These are phyloP conservation scores for Candida sp. DNA, from an alignment of 1,139 yeast species.

Conservation along the genomic window DNA sequence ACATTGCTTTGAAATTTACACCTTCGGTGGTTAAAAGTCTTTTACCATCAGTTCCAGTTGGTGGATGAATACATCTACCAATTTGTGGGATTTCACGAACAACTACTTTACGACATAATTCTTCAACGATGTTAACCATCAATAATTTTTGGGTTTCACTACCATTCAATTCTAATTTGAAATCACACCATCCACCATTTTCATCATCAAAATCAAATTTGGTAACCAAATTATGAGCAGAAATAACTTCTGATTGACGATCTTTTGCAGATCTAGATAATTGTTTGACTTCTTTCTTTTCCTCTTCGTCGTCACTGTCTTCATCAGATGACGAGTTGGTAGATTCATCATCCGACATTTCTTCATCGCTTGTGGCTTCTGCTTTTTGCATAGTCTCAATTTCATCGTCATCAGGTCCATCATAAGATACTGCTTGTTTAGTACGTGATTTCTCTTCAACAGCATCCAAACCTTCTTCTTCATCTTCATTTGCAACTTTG, in stretches of 20 bases:
- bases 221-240: slow-evolving; percentile 68
- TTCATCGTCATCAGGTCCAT: slow-evolving; percentile 93
- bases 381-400: slow-evolving; percentile 83
- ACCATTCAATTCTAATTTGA: slow-evolving; percentile 79
- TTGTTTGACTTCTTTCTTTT: slow-evolving; percentile 20
- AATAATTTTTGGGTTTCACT: slow-evolving; percentile 81
- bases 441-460: slow-evolving; percentile 46
- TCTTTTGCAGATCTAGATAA: slow-evolving; percentile 66
- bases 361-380: slow-evolving; percentile 70
- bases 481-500: slow-evolving; percentile 36
- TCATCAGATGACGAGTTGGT: slow-evolving; percentile 23
- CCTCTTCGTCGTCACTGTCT: slow-evolving; percentile 15
- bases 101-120: slow-evolving; percentile 83
- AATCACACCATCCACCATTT: slow-evolving; percentile 89
- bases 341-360: slow-evolving; percentile 37
- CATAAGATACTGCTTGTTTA: slow-evolving; percentile 89
- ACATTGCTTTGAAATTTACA: slow-evolving; percentile 95
- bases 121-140: slow-evolving; percentile 97
- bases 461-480: slow-evolving; percentile 41
- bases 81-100: slow-evolving; percentile 90
- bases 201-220: slow-evolving; percentile 88
- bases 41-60: slow-evolving; percentile 52
- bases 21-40: slow-evolving; percentile 94
- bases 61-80: slow-evolving; percentile 91
- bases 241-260: slow-evolving; percentile 80